Evolutionary conservation across 768 basidiomycete species (phyloP).

Genomic region (Mycena haematopus): DNA sequence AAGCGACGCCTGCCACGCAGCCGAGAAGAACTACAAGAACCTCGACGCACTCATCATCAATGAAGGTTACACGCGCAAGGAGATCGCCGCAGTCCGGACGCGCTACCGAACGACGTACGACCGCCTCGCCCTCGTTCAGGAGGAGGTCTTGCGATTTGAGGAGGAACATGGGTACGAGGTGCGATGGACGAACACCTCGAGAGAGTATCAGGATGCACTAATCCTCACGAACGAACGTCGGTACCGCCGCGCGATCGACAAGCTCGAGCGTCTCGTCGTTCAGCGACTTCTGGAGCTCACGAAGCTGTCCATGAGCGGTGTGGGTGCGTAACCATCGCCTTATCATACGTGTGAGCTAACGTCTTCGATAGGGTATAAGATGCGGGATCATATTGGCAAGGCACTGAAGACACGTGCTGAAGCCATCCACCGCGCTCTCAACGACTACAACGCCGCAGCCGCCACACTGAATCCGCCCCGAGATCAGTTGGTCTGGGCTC

Average conservation of each 20-base stretch:
- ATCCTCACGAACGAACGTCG: neutral
- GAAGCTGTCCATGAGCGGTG: conserved; percentile 9
- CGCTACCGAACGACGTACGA: neutral
- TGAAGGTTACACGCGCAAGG: neutral
- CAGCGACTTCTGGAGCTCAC: neutral
- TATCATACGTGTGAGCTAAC: no score
- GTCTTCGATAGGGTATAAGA: neutral
- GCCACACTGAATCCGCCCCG: neutral
- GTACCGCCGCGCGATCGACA: neutral
- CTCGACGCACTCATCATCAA: conserved; percentile 2
- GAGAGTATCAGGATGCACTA: neutral
- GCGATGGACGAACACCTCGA: neutral
- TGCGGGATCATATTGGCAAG: conserved; percentile 1
- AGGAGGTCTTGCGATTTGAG: neutral
- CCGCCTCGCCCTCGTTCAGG: neutral
- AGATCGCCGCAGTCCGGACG: neutral
- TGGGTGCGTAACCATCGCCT: conserved; percentile 9
- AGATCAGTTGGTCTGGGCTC: neutral
- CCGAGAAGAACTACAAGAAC: neutral
- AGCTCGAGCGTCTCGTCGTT: conserved; percentile 5
- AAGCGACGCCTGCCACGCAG: neutral
- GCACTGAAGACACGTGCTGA: neutral
- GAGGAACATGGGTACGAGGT: neutral
- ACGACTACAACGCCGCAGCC: neutral
- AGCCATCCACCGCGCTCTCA: neutral